A percentile compares a stretch with the other conserved stretches of the same genome.
These are phyloP conservation scores for Saturnispora bothae DNA, from an alignment of 805 yeast genomes.

Conservation along the genomic window DNA sequence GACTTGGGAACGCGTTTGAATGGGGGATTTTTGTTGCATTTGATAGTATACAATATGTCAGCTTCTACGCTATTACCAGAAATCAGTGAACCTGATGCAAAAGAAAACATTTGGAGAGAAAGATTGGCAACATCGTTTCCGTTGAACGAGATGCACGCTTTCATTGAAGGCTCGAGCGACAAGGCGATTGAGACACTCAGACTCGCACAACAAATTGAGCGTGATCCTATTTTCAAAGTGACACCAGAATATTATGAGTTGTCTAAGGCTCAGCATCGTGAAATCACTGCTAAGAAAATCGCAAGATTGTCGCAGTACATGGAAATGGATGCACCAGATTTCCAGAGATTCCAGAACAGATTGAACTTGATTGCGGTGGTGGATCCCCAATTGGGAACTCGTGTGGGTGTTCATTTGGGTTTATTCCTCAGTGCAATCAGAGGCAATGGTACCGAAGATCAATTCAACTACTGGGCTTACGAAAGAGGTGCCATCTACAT, in stretches of 20 bases:
- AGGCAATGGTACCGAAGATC: conserved; percentile 83
- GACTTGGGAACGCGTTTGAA: no score
- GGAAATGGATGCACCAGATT: conserved; percentile 32
- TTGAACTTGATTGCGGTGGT: conserved; percentile 48
- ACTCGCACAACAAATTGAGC: conserved; percentile 47
- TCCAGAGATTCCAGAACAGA: conserved; percentile 44
- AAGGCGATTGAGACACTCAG: conserved; percentile 37
- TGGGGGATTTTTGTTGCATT: no score
- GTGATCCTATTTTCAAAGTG: conserved; percentile 55
- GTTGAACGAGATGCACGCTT: conserved; percentile 39
- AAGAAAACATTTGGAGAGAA: conserved; percentile 33
- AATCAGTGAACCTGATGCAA: conserved; percentile 26
- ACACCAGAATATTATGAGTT: conserved; percentile 47
- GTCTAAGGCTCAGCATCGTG: conserved; percentile 47
- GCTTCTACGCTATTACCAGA: conserved; percentile 15
- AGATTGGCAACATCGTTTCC: conserved; percentile 34
- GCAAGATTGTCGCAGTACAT: conserved; percentile 51
- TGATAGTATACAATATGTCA: no score
- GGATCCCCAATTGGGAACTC: conserved; percentile 74
- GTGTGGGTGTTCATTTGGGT: conserved; percentile 84
- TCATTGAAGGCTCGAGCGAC: conserved; percentile 41
- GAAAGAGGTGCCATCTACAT: conserved; percentile 52
- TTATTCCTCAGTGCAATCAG: conserved; percentile 70
- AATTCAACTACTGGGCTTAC: conserved; percentile 72
- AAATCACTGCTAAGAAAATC: conserved; percentile 48